Conservation (phyloP, 2,329 filamentous ascomycete genomes). For the Metarhizium robertsii region DNA sequence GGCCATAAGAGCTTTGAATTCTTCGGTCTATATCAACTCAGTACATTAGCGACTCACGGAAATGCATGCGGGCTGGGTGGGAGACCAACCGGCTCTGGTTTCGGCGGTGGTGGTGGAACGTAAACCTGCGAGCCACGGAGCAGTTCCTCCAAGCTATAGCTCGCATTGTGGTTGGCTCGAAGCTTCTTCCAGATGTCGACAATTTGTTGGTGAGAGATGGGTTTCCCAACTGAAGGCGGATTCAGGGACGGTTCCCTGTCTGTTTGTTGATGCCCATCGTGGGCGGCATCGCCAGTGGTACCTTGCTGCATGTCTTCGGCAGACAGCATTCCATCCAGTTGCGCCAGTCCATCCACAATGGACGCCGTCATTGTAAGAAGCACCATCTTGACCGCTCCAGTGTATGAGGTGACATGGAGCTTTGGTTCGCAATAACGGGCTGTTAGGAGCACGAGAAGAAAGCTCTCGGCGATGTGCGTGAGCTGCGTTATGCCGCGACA, state of each 20-base stretch:
- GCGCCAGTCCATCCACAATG: constrained; percentile 53
- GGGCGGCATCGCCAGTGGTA: constrained; percentile 4
- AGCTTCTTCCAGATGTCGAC: constrained; percentile 51
- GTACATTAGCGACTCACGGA: constrained; percentile 7
- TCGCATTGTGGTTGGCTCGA: constrained; percentile 20
- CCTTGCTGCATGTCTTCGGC: constrained; percentile 1
- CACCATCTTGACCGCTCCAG: constrained; percentile 46
- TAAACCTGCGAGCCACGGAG: constrained; percentile 66
- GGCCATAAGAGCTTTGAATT: constrained; percentile 84
- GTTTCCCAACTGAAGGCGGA: constrained; percentile 47
- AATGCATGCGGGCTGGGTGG: neutral
- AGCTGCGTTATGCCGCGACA: no score
- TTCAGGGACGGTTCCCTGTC: constrained; percentile 38
- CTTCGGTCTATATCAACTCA: constrained; percentile 47
- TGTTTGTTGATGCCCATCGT: constrained; percentile 10
- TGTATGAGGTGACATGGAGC: neutral
- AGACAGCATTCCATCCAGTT: constrained; percentile 12
- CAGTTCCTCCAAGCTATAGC: constrained; percentile 55
- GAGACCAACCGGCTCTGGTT: constrained; percentile 60
- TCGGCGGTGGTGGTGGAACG: constrained; percentile 68
- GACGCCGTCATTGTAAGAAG: constrained; percentile 65
- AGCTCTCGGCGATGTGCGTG: neutral
- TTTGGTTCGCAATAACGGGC: neutral
- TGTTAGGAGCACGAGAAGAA: neutral
- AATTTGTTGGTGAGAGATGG: constrained; percentile 64